Percentiles rank a stretch among this genome's conserved stretches.
Conservation (phyloP, 371 early-diverging fungal genomes). For the Massospora cicadina region DNA sequence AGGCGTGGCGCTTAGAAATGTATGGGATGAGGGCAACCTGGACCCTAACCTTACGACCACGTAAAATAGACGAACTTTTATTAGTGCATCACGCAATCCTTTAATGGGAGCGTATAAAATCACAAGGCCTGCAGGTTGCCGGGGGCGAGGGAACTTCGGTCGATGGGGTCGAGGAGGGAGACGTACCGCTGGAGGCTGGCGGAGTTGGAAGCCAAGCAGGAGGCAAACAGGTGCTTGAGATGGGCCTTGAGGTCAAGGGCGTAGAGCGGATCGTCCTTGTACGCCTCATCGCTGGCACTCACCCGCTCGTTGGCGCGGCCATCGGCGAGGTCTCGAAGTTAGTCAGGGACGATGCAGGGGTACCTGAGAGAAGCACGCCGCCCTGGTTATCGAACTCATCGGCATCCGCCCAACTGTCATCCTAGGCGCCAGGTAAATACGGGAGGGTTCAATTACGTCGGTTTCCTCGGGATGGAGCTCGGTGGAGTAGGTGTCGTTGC, state of each 20-base stretch:
- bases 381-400: slow-evolving; percentile 2
- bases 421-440: not conserved
- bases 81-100: too few relatives aligned
- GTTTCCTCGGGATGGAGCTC: slow-evolving; percentile 1
- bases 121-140: not conserved
- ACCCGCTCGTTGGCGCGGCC: not conserved
- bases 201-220: not conserved
- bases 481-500: slow-evolving; percentile 17
- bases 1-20: too few relatives aligned
- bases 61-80: too few relatives aligned
- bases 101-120: too few relatives aligned
- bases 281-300: not conserved
- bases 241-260: slow-evolving; percentile 1
- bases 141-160: slow-evolving; percentile 17
- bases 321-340: not conserved
- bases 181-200: slow-evolving; percentile 10
- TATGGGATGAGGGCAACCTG: too few relatives aligned
- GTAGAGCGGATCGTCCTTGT: slow-evolving; percentile 4
- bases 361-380: slow-evolving; percentile 7
- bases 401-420: slow-evolving; percentile 6
- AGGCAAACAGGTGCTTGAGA: not conserved
- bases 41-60: too few relatives aligned
- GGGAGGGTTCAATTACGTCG: slow-evolving; percentile 19
- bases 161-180: slow-evolving; percentile 16
- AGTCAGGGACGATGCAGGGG: not conserved